Percentiles rank a stretch among this genome's conserved stretches.
Conservation (phyloP, 2,329 filamentous ascomycete genomes). For the Aspergillus thermomutatus region DNA sequence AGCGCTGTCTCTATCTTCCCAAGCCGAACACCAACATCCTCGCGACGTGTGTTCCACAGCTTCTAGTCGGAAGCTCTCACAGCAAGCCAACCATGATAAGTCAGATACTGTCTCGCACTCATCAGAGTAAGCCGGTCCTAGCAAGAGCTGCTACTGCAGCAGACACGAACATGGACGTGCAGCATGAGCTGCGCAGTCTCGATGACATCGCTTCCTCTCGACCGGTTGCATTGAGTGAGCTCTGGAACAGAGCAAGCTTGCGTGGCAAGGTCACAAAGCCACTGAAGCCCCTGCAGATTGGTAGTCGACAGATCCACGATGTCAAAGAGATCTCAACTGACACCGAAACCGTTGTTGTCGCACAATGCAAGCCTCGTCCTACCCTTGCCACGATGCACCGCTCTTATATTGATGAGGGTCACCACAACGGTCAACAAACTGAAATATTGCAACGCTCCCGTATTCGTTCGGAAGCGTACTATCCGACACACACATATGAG, state of each 20-base stretch:
- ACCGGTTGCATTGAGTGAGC: constrained; percentile 20
- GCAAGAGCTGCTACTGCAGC: background rate
- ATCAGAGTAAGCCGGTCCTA: background rate
- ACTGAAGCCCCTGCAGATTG: constrained; percentile 14
- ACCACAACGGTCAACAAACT: background rate
- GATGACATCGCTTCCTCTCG: constrained; percentile 23
- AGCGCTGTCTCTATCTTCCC: background rate
- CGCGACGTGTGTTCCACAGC: background rate
- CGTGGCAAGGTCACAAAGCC: constrained; percentile 18
- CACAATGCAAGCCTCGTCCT: constrained; percentile 6
- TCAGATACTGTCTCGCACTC: background rate
- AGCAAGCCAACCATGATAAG: constrained; percentile 2
- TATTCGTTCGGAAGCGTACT: constrained; percentile 1
- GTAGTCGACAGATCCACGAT: constrained; percentile 2
- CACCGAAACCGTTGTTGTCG: constrained; percentile 1
- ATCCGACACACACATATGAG: background rate
- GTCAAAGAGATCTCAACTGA: background rate
- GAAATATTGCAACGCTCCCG: background rate
- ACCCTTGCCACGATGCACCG: constrained; percentile 7
- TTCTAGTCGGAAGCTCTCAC: background rate
- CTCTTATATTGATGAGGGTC: constrained; percentile 1
- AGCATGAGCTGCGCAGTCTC: constrained; percentile 16
- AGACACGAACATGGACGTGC: background rate
- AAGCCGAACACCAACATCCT: background rate
- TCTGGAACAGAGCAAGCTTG: constrained; percentile 15